A percentile compares a stretch with the other conserved stretches of the same genome.
Evolutionary conservation across 129 eudicot species (phyloP).

Genomic region (Ambrosia trifida): DNA sequence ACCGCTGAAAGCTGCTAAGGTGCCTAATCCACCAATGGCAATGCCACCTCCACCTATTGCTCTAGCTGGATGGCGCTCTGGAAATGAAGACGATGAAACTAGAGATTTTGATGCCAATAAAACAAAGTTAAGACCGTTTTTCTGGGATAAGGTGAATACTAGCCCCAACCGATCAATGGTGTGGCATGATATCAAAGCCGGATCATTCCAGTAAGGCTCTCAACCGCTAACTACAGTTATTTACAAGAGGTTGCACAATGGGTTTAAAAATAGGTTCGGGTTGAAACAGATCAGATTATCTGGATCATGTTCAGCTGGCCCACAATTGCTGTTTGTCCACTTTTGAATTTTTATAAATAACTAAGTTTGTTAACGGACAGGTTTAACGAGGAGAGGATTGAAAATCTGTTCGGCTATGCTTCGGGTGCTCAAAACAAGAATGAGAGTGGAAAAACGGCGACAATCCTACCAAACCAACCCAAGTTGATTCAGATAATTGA

Average conservation of each 20-base stretch:
- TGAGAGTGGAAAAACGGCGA: constrained; percentile 34
- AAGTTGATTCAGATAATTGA: constrained; percentile 69
- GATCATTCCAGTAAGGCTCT: constrained; percentile 84
- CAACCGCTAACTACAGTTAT: constrained; percentile 6
- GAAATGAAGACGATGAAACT: constrained; percentile 21
- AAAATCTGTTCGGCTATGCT: constrained; percentile 57
- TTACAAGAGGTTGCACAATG: not conserved
- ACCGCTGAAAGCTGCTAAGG: constrained; percentile 45
- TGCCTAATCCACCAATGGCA: constrained; percentile 61
- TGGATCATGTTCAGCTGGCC: not conserved
- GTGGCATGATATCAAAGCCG: constrained; percentile 82
- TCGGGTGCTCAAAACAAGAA: constrained; percentile 31
- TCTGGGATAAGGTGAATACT: constrained; percentile 92
- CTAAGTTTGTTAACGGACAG: constrained; percentile 30
- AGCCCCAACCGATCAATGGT: constrained; percentile 85
- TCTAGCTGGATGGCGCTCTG: constrained; percentile 31
- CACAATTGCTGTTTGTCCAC: not conserved
- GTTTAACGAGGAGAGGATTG: constrained; percentile 93
- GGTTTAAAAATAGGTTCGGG: not conserved
- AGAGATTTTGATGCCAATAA: constrained; percentile 52
- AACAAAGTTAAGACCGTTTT: constrained; percentile 76
- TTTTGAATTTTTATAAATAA: not conserved
- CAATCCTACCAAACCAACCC: constrained; percentile 38
- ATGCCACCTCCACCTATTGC: constrained; percentile 56
- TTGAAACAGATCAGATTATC: not conserved